Percentiles rank a stretch among this genome's conserved stretches.
phyloP scores from a whole-genome alignment of 2,329 filamentous ascomycete genomes.

The Colletotrichum shisoi region DNA sequence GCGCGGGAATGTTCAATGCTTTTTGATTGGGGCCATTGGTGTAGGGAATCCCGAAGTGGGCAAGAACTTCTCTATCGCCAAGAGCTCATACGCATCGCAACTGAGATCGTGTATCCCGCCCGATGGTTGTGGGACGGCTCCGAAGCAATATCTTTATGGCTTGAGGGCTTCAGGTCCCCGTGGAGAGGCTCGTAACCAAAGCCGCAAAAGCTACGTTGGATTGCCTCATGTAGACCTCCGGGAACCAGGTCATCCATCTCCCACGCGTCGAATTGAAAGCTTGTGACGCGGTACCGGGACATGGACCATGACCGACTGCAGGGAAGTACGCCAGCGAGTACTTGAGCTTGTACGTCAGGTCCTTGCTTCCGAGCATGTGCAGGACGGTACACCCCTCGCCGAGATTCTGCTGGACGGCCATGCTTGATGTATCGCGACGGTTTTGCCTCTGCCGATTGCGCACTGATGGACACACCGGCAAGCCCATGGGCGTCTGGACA shows the following conservation, averaged over 20 bases:
- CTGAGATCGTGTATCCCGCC: no score
- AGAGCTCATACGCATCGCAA: not conserved
- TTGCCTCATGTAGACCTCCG: not conserved
- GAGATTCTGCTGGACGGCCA: not conserved
- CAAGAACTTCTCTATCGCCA: no score
- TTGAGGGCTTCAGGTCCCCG: no score
- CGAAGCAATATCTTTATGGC: not conserved
- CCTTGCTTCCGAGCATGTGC: not conserved
- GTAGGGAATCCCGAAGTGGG: not conserved
- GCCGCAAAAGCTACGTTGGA: not conserved
- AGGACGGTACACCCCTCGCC: not conserved
- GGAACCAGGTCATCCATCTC: not conserved
- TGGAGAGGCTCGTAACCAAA: not conserved
- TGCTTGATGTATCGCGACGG: not conserved
- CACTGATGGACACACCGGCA: not conserved
- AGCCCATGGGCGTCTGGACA: not conserved
- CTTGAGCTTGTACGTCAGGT: not conserved
- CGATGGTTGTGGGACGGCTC: no score
- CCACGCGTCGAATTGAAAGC: no score
- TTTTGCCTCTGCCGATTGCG: conserved; percentile 9
- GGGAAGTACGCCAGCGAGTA: not conserved
- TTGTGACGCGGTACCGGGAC: no score
- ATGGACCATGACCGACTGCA: not conserved
- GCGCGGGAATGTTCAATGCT: conserved; percentile 71
- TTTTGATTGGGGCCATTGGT: conserved; percentile 53